Conservation (phyloP, 2,329 filamentous ascomycete genomes). For the Botrytis elliptica region DNA sequence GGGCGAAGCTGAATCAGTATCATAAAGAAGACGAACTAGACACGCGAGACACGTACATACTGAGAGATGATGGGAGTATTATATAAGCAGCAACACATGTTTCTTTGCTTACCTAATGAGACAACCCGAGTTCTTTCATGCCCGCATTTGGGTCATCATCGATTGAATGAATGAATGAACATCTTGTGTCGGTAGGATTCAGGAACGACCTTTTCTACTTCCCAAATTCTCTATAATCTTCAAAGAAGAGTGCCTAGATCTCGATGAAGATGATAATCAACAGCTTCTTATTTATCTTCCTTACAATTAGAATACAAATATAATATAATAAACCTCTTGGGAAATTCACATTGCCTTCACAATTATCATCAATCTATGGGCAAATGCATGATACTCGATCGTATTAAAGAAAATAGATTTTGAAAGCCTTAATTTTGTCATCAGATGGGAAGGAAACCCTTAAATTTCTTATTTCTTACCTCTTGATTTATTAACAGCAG, state of each 20-base stretch:
- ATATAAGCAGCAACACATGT: background rate
- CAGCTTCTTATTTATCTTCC: background rate
- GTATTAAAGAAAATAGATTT: background rate
- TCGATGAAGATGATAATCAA: background rate
- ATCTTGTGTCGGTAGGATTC: background rate
- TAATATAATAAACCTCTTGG: too few species aligned
- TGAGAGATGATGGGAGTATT: background rate
- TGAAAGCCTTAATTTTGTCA: slow-evolving; percentile 11
- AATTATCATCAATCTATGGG: background rate
- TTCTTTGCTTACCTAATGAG: background rate
- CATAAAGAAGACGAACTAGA: background rate
- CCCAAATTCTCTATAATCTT: background rate
- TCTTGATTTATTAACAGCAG: background rate
- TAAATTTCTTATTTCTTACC: background rate
- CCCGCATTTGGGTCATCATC: slow-evolving; percentile 14
- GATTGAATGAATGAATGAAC: background rate
- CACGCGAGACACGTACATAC: background rate
- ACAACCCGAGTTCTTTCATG: slow-evolving; percentile 5
- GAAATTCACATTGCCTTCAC: background rate
- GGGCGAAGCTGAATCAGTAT: background rate
- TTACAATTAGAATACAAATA: background rate
- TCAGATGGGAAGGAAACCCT: background rate
- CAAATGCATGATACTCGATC: too few species aligned
- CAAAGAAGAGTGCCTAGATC: background rate
- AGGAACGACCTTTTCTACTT: background rate